Percentiles rank a stretch among this genome's conserved stretches.
Evolutionary conservation across 805 yeast species (phyloP).

Genomic region (Cyberlindnera euphorbiae): DNA sequence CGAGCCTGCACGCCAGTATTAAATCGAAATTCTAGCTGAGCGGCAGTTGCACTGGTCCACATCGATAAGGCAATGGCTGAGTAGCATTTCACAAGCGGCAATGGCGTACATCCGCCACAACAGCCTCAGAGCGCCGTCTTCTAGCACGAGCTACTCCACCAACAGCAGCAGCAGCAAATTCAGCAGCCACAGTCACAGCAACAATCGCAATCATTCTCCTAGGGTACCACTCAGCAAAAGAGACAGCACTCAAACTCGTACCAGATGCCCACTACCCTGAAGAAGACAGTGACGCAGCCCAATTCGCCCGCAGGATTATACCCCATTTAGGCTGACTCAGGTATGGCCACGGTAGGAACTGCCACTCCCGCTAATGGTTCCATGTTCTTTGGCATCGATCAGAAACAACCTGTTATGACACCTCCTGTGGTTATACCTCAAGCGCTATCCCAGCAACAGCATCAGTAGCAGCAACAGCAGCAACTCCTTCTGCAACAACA

Average conservation of each 20-base stretch:
- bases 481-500: slow-evolving; percentile 1
- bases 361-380: slow-evolving; percentile 12
- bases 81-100: too few relatives aligned
- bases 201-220: slow-evolving; percentile 4
- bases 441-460: slow-evolving; percentile 1
- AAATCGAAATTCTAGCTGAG: too few relatives aligned
- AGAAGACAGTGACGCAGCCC: slow-evolving; percentile 15
- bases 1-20: too few relatives aligned
- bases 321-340: slow-evolving; percentile 7
- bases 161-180: slow-evolving; percentile 5
- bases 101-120: too few relatives aligned
- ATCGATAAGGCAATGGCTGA: too few relatives aligned
- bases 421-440: too few relatives aligned
- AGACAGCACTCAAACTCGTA: slow-evolving; percentile 22
- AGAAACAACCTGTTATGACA: too few relatives aligned
- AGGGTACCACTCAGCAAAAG: slow-evolving; percentile 14
- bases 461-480: neutral
- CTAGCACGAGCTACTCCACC: slow-evolving; percentile 1
- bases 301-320: slow-evolving; percentile 5
- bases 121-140: too few relatives aligned
- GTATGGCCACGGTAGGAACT: slow-evolving; percentile 11
- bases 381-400: neutral
- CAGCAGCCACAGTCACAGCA: slow-evolving; percentile 1
- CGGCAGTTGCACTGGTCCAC: too few relatives aligned
- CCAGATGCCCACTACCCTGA: slow-evolving; percentile 14